Percentiles rank a stretch among this genome's conserved stretches.
These are phyloP conservation scores for Mortierella sp. DNA, from an alignment of 371 early-diverging fungal genomes.

Conservation along the genomic window DNA sequence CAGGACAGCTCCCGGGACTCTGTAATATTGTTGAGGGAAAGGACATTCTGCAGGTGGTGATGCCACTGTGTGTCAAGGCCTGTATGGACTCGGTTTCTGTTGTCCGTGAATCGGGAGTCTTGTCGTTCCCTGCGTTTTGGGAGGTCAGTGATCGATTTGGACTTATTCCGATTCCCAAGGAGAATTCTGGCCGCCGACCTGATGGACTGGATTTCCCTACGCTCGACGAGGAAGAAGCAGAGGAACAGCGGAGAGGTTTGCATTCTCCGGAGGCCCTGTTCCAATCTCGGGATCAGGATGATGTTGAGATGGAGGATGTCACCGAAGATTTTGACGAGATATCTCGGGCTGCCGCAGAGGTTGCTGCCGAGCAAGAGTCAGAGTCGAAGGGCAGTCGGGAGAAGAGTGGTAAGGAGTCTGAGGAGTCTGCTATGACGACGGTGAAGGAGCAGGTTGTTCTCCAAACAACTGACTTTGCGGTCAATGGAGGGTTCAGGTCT, in stretches of 20 bases:
- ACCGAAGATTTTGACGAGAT: conserved; percentile 12
- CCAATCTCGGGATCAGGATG: conserved; percentile 16
- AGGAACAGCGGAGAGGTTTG: background rate
- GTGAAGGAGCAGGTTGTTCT: conserved; percentile 39
- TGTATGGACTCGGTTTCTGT: conserved; percentile 71
- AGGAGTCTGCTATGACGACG: conserved; percentile 15
- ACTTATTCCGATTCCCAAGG: conserved; percentile 12
- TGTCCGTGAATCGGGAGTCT: conserved; percentile 69
- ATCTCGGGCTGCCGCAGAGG: background rate
- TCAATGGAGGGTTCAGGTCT: conserved; percentile 51
- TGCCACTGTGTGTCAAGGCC: conserved; percentile 68
- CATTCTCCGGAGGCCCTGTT: background rate
- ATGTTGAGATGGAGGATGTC: conserved; percentile 44
- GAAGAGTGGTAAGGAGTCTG: background rate
- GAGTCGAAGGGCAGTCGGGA: background rate
- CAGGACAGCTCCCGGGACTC: conserved; percentile 65
- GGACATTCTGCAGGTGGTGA: conserved; percentile 63
- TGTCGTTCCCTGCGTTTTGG: conserved; percentile 61
- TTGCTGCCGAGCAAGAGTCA: background rate
- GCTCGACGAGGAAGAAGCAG: conserved; percentile 10
- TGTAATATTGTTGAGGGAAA: conserved; percentile 66
- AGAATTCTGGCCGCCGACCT: background rate
- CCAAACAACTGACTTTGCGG: conserved; percentile 41
- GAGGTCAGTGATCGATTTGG: conserved; percentile 42
- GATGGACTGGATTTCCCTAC: conserved; percentile 8